Evolutionary conservation across 768 basidiomycete species (phyloP), one percentile per base, ranked within the genome.

Genomic region (Mycena indigotica): DNA sequence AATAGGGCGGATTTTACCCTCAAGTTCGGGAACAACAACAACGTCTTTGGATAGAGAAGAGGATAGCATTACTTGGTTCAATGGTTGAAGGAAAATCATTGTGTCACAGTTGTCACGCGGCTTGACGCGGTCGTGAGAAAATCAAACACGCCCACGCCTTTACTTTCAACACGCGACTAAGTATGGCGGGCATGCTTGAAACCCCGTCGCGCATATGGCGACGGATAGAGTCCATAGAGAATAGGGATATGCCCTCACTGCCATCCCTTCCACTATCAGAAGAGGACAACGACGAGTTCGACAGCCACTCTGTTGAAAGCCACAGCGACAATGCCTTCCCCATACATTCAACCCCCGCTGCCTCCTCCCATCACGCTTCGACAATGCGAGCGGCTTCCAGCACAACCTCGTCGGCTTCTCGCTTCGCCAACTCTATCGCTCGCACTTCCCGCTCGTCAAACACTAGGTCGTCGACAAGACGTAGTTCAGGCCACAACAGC

Each of bases 131-230:
- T 50, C 28, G 48, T 50, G 48, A 23, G 41, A 23, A 44, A 44
- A 44, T 13, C 25, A 24, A 48, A 48, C 46, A 24, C 21, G 25
- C 46, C 5, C 25, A 26, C 15, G 32, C 8, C 32, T 17, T 8
- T 17, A 35, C 32, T 26, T 28, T 48, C n/a, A 19, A 28, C 41
- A 48, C 46, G 46, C 46, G 46, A 48, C 46, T 8, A 55, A 32
- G 45, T n/a, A 80, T 82, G 74, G 79, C 85, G 66, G 77, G 77
- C 16, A 71, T 83, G 73, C 77, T 85, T 8, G 91, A 94, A 72
- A 94, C 91, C 16, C 91, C 91, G 0, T 93, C 92, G 24, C 80
- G 91, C 41, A 86, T 94, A 66, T 90, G 87, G 88, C 81, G 91
- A 26, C 82, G 92, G 45, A 92, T 94, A 50, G 84, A 93, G 70